Base-by-base conservation (phyloP, 345 rosid genomes). In the Aquilaria sinensis region DNA sequence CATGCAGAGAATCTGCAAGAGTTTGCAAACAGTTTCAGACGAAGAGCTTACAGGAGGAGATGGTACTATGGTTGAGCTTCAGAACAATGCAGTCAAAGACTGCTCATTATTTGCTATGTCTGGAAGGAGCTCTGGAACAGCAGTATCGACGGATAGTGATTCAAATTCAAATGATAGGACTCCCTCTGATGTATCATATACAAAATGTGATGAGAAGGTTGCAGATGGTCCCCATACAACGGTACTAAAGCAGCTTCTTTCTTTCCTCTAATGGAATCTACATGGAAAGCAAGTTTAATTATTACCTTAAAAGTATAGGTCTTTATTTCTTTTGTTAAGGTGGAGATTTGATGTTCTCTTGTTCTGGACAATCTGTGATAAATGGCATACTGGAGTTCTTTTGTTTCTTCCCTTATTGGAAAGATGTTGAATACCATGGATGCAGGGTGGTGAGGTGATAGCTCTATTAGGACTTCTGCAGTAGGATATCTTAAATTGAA, bases 1-100 rank as follows among this genome's bases (percentile, higher is more conserved):
- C 2, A 84, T 93, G 98, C 97, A 86, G 75, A 83, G 91, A 70
- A 66, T 93, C 12, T 90, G 98, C 64, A 83, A 62, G 65, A 85
- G 85, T 71, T 73, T 90, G 80, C 78, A 94, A 75, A 87, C 94
- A 43, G 90, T 83, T 74, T 77, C 92, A 62, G 83, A 76, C 58
- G 74, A 79, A 37, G 88, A 78, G 68, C 65, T 75, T 60, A 62
- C 51, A 33, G 72, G 71, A 31, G 55, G 50, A 57, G 77, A 77
- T 66, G 71, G 62, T 45, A 68, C 61, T 61, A 64, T 62, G 62
- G 69, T 63, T 58, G 77, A 57, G 65, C 59, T 68, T 63, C 64
- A 31, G 55, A 79, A 69, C 30, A 81, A 16, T 69, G 51, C 23
- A 31, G 56, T 45, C 13, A 64, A 79, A 53, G 67, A 64, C 70